These are phyloP conservation scores for Globisporangium viniferum DNA, from an alignment of 352 stramenopile species.

Conservation along the genomic window DNA sequence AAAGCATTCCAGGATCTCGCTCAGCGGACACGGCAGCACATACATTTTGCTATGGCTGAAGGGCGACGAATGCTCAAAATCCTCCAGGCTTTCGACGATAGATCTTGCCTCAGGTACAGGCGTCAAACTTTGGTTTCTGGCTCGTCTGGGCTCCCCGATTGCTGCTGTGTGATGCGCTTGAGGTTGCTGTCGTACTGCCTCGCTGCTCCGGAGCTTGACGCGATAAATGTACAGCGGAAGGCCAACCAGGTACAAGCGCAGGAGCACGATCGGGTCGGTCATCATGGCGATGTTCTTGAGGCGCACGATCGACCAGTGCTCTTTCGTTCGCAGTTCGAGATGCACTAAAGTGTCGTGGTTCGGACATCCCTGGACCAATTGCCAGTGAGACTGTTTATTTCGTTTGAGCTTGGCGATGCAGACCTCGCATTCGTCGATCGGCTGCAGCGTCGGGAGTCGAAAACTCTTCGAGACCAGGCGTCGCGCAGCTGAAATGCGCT, in stretches of 20 bases:
- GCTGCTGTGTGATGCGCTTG: background rate
- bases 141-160: background rate
- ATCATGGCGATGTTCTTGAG: slow-evolving; percentile 33
- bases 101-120: background rate
- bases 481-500: background rate
- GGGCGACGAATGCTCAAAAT: background rate
- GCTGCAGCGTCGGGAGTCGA: background rate
- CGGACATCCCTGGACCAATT: slow-evolving; percentile 14
- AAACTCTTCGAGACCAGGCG: background rate
- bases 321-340: slow-evolving; percentile 18
- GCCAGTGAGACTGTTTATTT: background rate
- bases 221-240: slow-evolving; percentile 22
- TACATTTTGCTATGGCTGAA: background rate
- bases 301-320: slow-evolving; percentile 25
- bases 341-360: slow-evolving; percentile 18
- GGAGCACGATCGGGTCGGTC: slow-evolving; percentile 25
- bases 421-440: background rate
- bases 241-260: slow-evolving; percentile 19
- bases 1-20: slow-evolving; percentile 5
- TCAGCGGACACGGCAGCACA: slow-evolving; percentile 11
- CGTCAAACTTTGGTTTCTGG: background rate
- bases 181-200: background rate
- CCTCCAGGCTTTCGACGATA: background rate
- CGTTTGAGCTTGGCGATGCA: background rate
- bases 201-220: slow-evolving; percentile 3